Evolutionary conservation across 176 grass and related monocot genomes (phyloP), one percentile per base, ranked within the genome.

Genomic region (Melocanna baccifera): DNA sequence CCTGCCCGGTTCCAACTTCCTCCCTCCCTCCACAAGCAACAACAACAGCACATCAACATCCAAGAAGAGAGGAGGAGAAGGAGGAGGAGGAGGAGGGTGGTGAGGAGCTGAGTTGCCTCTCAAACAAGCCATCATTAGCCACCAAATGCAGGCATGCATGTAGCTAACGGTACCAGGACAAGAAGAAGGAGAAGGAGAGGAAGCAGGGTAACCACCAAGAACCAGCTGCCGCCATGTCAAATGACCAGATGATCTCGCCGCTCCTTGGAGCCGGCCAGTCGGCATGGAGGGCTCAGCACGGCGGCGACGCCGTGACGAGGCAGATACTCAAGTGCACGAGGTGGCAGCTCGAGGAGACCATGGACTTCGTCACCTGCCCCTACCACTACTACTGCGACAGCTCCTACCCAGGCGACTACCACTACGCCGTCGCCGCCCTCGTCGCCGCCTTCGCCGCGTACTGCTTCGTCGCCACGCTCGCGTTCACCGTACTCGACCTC

Each of bases 381-480:
- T 99, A 87, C 83, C 96, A 99, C 84, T 99, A 99, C 91, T 96
- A 91, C 89, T 99, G 96, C 89, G 96, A 93, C 86, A 99, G 96
- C 86, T 82, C 84, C 25, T 96, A 99, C 90, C 87, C 70, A 0
- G 93, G 88, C 40, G 89, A 99, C 77, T 99, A 94, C 75, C 70
- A 90, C 50, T 51, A 89, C 62, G 72, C 86, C 46, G 83, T 92
- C 48, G 97, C 91, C 43, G 53, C 65, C 11, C 78, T 89, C 67
- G 86, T 92, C 61, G 86, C 91, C 47, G 67, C 88, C 82, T 99
- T 99, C 81, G 86, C 89, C 13, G 57, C 86, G 1, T 88, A 89
- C 41, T 99, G 89, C 59, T 92, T 99, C 88, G 67, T 92, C 28
- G 84, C 97, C 42, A 87, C 86, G 40, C 79, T 91, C 16, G 76